Percentiles rank a stretch among this genome's conserved stretches.
Conservation (phyloP, 2,329 filamentous ascomycete genomes). For the Neofusicoccum laricinum region DNA sequence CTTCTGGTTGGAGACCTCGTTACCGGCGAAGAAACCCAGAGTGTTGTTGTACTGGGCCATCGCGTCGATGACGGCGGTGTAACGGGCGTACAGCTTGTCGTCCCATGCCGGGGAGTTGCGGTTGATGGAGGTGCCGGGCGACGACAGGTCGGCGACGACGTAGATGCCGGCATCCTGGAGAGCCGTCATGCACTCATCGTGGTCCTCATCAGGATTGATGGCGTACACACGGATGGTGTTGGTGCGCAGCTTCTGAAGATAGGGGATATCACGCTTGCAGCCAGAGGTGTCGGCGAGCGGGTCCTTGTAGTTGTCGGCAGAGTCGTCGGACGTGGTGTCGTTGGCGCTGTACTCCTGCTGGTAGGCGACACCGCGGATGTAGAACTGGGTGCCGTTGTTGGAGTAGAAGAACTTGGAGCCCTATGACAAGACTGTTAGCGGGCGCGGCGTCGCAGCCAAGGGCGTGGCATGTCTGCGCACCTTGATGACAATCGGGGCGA, state of each 20-base stretch:
- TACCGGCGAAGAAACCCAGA: constrained; percentile 97
- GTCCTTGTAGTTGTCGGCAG: constrained; percentile 65
- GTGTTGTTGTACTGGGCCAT: constrained; percentile 83
- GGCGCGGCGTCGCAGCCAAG: constrained; percentile 5
- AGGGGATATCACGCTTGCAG: constrained; percentile 84
- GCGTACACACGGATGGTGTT: constrained; percentile 97
- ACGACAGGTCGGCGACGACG: constrained; percentile 84
- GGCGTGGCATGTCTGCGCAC: constrained; percentile 35
- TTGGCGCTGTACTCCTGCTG: constrained; percentile 67
- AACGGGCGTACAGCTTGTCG: constrained; percentile 72
- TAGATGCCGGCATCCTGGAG: constrained; percentile 88
- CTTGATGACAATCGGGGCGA: constrained; percentile 69
- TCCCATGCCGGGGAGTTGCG: constrained; percentile 78
- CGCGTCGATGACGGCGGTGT: constrained; percentile 78
- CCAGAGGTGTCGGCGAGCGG: constrained; percentile 69
- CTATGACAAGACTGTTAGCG: constrained; percentile 37
- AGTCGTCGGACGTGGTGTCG: constrained; percentile 55
- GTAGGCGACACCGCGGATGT: constrained; percentile 90
- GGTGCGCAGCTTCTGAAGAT: constrained; percentile 73
- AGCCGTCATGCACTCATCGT: constrained; percentile 79
- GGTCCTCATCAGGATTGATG: constrained; percentile 74
- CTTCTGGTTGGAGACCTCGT: constrained; percentile 89
- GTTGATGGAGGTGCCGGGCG: constrained; percentile 81
- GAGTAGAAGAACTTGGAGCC: constrained; percentile 88
- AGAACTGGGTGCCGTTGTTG: constrained; percentile 71